Base-by-base conservation (phyloP, 2,329 filamentous ascomycete species). In the Colletotrichum australisinense region DNA sequence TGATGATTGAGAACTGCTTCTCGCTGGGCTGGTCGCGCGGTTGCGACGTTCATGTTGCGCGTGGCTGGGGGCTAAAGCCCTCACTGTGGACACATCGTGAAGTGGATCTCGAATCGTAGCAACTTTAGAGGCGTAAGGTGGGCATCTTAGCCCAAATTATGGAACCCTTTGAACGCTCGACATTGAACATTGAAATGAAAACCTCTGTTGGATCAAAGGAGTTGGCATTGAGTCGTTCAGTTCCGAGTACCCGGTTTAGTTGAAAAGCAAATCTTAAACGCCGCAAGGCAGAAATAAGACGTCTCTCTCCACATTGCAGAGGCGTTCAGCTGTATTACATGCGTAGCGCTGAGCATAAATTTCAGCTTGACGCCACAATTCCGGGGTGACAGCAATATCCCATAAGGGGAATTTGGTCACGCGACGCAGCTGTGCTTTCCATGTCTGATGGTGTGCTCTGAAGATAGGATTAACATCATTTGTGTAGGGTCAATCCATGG, bases 1-100 rank as follows among this genome's bases (percentile, higher is more conserved):
- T n/a, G 1, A 12, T n/a, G 7, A 11, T 1, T 9, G 4, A 16
- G 4, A 28, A 26, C 11, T 28, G 5, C 22, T 59, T 26, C 5
- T 22, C 22, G 3, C 1, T 8, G 12, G 22, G 0, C 0, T 1
- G 0, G 0, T 0, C 1, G 2, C 0, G 2, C 9, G 2, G 2
- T 5, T n/a, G 35, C 24, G 55, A 30, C 35, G 19, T 1, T 46
- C 0, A 60, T 46, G 55, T 70, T 5, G 67, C 24, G 42, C 38
- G 24, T 3, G 6, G 19, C 8, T 5, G 0, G 68, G 63, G 62
- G 68, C 28, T 52, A 46, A 14, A 62, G 35, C 63, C 69, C 63
- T 68, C 8, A 5, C 14, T 46, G 63, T 67, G 55, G 68, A 11
- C 55, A 53, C 30, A 30, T 30, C 5, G n/a, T 26, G 19, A 30